Conservation (phyloP, 257 asterid species). For the Solanum pinnatisectum region DNA sequence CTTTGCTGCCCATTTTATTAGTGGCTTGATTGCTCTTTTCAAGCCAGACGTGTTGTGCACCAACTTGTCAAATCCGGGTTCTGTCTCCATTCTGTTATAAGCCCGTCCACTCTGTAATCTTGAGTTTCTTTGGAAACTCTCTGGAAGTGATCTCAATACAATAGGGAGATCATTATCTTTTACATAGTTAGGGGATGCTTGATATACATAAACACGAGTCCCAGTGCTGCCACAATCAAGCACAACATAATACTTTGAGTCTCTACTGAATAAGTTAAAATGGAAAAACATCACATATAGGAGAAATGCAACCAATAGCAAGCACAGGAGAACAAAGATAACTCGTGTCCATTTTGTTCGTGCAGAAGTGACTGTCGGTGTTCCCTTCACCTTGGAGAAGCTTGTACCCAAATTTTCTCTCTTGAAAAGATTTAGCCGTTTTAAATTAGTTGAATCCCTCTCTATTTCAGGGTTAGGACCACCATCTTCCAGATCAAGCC, state of each 20-base stretch:
- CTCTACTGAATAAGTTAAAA: slow-evolving; percentile 51
- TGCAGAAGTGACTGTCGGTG: slow-evolving; percentile 24
- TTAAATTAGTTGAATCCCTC: slow-evolving; percentile 20
- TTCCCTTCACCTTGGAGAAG: slow-evolving; percentile 71
- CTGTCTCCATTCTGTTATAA: slow-evolving; percentile 94
- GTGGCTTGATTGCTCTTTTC: slow-evolving; percentile 61
- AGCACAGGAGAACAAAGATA: slow-evolving; percentile 43
- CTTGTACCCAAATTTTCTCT: slow-evolving; percentile 51
- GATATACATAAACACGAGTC: slow-evolving; percentile 86
- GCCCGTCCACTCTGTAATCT: slow-evolving; percentile 69
- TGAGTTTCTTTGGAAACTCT: slow-evolving; percentile 49
- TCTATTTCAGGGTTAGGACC: slow-evolving; percentile 26
- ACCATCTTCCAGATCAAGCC: slow-evolving; percentile 50
- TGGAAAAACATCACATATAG: slow-evolving; percentile 36
- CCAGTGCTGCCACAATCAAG: slow-evolving; percentile 99
- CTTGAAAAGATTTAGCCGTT: slow-evolving; percentile 27
- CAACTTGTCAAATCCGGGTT: slow-evolving; percentile 95
- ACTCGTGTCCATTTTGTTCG: slow-evolving; percentile 52
- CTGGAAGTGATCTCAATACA: slow-evolving; percentile 65
- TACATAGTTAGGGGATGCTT: slow-evolving; percentile 48
- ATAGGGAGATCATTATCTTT: slow-evolving; percentile 64
- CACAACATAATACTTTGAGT: slow-evolving; percentile 66
- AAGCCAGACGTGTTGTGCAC: slow-evolving; percentile 67
- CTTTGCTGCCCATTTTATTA: slow-evolving; percentile 83
- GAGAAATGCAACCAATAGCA: slow-evolving; percentile 47